Base-by-base conservation (phyloP, 1,139 yeast species). In the Trichomonascaceae sp. region DNA sequence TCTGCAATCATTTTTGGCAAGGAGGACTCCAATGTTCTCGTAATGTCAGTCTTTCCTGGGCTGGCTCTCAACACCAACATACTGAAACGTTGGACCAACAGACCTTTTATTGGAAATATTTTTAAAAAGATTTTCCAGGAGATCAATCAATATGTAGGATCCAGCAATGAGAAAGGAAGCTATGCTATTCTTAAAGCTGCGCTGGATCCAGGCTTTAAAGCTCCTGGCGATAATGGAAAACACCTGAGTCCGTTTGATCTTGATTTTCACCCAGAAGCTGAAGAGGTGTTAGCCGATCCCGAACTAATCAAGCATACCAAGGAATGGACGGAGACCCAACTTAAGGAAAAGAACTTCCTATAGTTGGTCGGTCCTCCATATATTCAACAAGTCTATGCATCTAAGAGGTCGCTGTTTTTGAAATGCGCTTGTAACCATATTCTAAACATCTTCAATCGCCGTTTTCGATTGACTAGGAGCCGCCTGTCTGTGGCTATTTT, bases 391-490 rank as follows among this genome's bases (percentile, higher is more conserved):
- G 9, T 13, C 38, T 17, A 45, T 46, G 44, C 41, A 24, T 38
- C 15, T n/a, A 50, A 8, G 15, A 39, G 12, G 18, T n/a, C 24
- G 38, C n/a, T 15, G 36, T 24, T 44, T 36, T 47, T 79, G 68
- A 91, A 91, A 43, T 87, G 90, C 2, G 95, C 98, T 71, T 93
- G 99, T 57, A 93, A 74, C 99, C 99, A 93, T 59, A 90, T 89
- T 64, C 99, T 78, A 69, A 89, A 93, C 99, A 93, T 93, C 71
- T 93, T 93, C 62, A 93, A 73, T 67, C 85, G 87, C 66, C 93
- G 85, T 73, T 91, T 91, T 66, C 99, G 79, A 70, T 93, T 93
- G 43, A 95, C 98, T 63, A 93, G 75, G 60, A 93, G 76, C 62
- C 99, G 76, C 68, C 97, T 80, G 72, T 93, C 99, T 1, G 96